These are phyloP conservation scores for Gillenia trifoliata DNA, from an alignment of 306 rosid species.

Conservation along the genomic window DNA sequence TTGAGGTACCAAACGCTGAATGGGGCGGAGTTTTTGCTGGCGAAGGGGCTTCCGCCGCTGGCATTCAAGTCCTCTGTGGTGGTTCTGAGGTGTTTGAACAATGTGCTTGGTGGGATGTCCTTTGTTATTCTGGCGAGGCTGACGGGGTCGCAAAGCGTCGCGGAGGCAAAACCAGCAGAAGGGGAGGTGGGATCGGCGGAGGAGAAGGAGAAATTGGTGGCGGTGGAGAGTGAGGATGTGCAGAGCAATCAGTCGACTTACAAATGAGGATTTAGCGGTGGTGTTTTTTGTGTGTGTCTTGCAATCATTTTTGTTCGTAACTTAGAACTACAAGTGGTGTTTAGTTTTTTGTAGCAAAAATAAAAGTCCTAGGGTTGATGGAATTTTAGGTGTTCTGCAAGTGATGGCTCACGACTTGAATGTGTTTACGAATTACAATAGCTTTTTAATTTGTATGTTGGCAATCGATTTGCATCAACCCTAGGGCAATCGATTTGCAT, in stretches of 20 bases:
- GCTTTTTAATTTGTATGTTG: not conserved
- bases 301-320: conserved; percentile 15
- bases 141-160: conserved; percentile 74
- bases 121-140: conserved; percentile 79
- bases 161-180: conserved; percentile 16
- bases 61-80: conserved; percentile 80
- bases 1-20: conserved; percentile 84
- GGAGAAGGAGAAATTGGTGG: conserved; percentile 50
- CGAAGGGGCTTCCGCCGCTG: conserved; percentile 55
- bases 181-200: conserved; percentile 27
- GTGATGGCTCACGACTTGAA: not conserved
- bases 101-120: conserved; percentile 82
- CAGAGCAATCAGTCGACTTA: conserved; percentile 47
- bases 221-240: conserved; percentile 33
- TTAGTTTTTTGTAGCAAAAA: not conserved
- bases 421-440: not conserved
- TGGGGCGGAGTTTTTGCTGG: conserved; percentile 69
- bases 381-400: not conserved
- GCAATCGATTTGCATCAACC: not conserved
- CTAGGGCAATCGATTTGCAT: too few species aligned
- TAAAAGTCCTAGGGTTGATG: not conserved
- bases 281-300: not conserved
- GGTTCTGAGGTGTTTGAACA: conserved; percentile 70
- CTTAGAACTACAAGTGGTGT: not conserved
- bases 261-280: conserved; percentile 39